phyloP scores from a whole-genome alignment of 2,329 filamentous ascomycete genomes.

The Scorias spongiosa region DNA sequence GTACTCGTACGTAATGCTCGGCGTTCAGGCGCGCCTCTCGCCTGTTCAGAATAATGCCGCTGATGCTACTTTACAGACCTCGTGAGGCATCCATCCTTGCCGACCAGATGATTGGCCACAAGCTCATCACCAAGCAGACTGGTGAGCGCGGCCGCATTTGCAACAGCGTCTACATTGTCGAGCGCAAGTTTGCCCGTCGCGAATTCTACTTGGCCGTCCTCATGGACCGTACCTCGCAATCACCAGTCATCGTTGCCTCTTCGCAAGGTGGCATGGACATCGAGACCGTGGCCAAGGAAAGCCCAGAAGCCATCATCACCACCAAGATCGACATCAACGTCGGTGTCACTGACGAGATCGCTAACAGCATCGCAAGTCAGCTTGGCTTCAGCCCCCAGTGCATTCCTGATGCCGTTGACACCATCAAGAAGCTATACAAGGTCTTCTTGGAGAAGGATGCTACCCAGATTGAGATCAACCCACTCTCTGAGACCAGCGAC shows the following conservation, averaged over 20 bases:
- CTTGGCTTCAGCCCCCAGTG: conserved; percentile 97
- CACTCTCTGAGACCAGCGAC: conserved; percentile 92
- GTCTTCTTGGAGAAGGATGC: conserved; percentile 98
- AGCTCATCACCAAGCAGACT: conserved; percentile 98
- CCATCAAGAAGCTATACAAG: conserved; percentile 97
- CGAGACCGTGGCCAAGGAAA: conserved; percentile 95
- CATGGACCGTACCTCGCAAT: conserved; percentile 88
- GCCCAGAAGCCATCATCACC: conserved; percentile 86
- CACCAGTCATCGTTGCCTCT: conserved; percentile 90
- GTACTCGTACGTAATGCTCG: conserved; percentile 54
- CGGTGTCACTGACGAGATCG: conserved; percentile 92
- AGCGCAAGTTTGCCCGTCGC: conserved; percentile 97
- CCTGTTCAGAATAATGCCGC: conserved; percentile 3
- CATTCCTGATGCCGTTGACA: conserved; percentile 85
- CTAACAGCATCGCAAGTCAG: conserved; percentile 72
- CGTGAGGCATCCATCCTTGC: conserved; percentile 95
- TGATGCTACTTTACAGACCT: conserved; percentile 34
- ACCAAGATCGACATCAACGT: conserved; percentile 86
- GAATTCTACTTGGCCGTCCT: conserved; percentile 98
- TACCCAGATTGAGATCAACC: conserved; percentile 99
- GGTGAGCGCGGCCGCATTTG: conserved; percentile 85
- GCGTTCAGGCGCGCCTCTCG: background rate
- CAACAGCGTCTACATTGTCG: conserved; percentile 96
- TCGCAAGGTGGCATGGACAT: conserved; percentile 99
- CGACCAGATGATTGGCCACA: conserved; percentile 98